These are phyloP conservation scores for Zoysia matrella DNA, from an alignment of 202 grass and related monocot genomes.

Conservation along the genomic window DNA sequence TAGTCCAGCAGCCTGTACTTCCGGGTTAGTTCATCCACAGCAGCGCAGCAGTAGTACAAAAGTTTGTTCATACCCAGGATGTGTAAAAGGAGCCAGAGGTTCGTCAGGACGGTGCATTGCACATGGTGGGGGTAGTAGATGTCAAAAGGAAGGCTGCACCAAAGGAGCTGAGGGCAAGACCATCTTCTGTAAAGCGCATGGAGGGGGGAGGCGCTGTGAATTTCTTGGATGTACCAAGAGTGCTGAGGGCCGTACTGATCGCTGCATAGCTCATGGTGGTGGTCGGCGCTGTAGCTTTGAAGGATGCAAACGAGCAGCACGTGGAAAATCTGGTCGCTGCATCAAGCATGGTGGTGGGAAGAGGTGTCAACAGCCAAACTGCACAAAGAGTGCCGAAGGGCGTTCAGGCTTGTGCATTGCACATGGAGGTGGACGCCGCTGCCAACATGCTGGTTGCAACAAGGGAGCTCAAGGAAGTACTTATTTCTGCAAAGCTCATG, in stretches of 20 bases:
- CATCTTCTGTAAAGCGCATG: slow-evolving; percentile 92
- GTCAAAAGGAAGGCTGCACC: slow-evolving; percentile 68
- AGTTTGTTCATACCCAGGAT: slow-evolving; percentile 65
- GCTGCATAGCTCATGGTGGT: slow-evolving; percentile 83
- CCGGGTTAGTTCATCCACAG: slow-evolving; percentile 39
- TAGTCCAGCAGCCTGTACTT: slow-evolving; percentile 51
- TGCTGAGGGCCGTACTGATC: slow-evolving; percentile 83
- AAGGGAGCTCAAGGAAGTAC: slow-evolving; percentile 89
- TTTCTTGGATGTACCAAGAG: slow-evolving; percentile 86
- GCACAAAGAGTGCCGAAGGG: slow-evolving; percentile 82
- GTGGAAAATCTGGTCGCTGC: slow-evolving; percentile 82
- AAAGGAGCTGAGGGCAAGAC: slow-evolving; percentile 98
- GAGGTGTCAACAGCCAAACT: slow-evolving; percentile 65
- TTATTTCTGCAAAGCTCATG: slow-evolving; percentile 80
- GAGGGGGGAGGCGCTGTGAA: slow-evolving; percentile 76
- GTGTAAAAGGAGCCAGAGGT: slow-evolving; percentile 84
- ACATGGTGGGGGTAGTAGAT: slow-evolving; percentile 90
- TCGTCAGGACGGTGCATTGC: slow-evolving; percentile 82
- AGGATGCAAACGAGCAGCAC: slow-evolving; percentile 66
- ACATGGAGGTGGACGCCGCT: slow-evolving; percentile 83
- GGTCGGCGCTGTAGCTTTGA: slow-evolving; percentile 74
- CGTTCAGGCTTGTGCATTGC: slow-evolving; percentile 89
- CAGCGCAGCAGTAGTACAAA: slow-evolving; percentile 56
- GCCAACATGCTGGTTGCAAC: slow-evolving; percentile 55
- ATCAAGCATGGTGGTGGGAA: slow-evolving; percentile 96